Percentiles rank a stretch among this genome's conserved stretches.
These are phyloP conservation scores for Collybiopsis confluens DNA, from an alignment of 768 basidiomycete genomes.

Conservation along the genomic window DNA sequence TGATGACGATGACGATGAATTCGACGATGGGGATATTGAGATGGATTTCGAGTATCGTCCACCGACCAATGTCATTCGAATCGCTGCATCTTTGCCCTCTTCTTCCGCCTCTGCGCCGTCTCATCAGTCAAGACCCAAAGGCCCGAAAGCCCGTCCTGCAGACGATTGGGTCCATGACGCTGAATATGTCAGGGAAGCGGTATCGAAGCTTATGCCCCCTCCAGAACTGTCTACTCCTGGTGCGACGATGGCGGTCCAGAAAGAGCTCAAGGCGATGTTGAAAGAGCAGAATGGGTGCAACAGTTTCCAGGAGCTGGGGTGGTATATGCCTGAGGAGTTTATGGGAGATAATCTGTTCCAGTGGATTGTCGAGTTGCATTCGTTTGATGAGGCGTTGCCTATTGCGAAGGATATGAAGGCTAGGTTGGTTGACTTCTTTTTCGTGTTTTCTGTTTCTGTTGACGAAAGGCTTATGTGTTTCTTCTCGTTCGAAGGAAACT, in stretches of 20 bases:
- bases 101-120: not conserved
- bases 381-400: constrained; percentile 57
- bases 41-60: not conserved
- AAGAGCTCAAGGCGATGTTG: constrained; percentile 59
- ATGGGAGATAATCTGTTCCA: constrained; percentile 67
- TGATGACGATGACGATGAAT: constrained; percentile 13
- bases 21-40: constrained; percentile 7
- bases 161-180: constrained; percentile 55
- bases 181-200: constrained; percentile 39
- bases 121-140: constrained; percentile 1
- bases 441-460: not conserved
- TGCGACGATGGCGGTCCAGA: constrained; percentile 54
- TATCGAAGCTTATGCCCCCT: constrained; percentile 53
- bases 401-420: constrained; percentile 56
- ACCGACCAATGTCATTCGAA: not conserved
- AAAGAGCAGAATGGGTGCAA: constrained; percentile 50
- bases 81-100: not conserved
- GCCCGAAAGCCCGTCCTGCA: constrained; percentile 19
- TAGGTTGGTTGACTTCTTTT: constrained; percentile 28
- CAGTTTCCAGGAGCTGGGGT: constrained; percentile 54
- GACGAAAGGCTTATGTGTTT: too few species aligned
- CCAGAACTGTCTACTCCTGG: constrained; percentile 51
- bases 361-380: constrained; percentile 73
- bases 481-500: constrained; percentile 37
- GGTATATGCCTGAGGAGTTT: constrained; percentile 66